Percentiles rank a stretch among this genome's conserved stretches.
phyloP scores from a whole-genome alignment of 2,329 filamentous ascomycete species.

The Trichoderma asperellum region DNA sequence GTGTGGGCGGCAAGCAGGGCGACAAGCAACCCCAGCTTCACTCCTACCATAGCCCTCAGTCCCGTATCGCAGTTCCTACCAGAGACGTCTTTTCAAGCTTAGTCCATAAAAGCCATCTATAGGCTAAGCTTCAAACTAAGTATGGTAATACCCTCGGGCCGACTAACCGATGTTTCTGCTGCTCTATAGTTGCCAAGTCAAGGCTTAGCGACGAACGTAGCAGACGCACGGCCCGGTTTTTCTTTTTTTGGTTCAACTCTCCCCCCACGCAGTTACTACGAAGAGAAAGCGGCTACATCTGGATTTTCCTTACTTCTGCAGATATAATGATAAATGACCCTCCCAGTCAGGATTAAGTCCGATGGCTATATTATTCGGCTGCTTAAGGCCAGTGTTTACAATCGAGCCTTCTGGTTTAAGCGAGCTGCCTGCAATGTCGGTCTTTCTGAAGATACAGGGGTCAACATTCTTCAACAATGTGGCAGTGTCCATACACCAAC shows the following conservation, averaged over 20 bases:
- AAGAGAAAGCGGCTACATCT: neutral
- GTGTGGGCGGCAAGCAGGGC: neutral
- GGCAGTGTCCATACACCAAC: neutral
- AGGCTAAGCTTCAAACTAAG: neutral
- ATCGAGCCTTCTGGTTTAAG: neutral
- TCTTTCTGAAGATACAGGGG: neutral
- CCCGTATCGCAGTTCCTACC: neutral
- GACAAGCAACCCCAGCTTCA: neutral
- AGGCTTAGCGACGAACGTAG: neutral
- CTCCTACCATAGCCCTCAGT: neutral
- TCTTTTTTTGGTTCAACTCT: neutral
- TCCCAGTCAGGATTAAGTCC: neutral
- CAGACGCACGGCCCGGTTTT: neutral
- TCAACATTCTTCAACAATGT: neutral
- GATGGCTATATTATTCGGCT: too few relatives aligned
- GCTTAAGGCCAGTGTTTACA: neutral
- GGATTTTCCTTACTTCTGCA: neutral
- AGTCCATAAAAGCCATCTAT: neutral
- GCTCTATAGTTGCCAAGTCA: neutral
- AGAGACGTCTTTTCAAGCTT: neutral
- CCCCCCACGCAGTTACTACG: neutral
- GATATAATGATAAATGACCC: neutral
- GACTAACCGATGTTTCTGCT: neutral
- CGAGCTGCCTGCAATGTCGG: neutral
- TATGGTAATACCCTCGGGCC: slow-evolving; percentile 1